These are phyloP conservation scores for Podaxis rugospora DNA, from an alignment of 768 basidiomycete genomes.

Conservation along the genomic window DNA sequence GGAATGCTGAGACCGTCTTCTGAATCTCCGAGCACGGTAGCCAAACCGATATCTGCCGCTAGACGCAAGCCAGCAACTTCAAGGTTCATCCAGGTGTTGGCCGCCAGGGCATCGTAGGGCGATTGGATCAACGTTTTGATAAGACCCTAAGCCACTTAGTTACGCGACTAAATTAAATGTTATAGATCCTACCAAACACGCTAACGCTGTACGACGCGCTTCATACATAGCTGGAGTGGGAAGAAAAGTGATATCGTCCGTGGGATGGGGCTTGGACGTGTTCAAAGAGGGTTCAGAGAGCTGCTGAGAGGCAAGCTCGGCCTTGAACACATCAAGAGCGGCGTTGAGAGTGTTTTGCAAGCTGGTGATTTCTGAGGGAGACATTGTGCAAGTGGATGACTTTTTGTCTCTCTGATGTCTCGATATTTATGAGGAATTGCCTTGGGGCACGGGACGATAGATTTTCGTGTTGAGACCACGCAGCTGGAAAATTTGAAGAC, in stretches of 20 bases:
- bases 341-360: conserved; percentile 34
- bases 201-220: conserved; percentile 29
- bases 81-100: conserved; percentile 29
- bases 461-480: neutral
- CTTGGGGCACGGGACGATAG: neutral
- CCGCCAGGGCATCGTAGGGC: conserved; percentile 31
- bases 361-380: conserved; percentile 32
- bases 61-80: conserved; percentile 30
- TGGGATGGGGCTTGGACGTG: conserved; percentile 30
- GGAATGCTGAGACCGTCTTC: conserved; percentile 29
- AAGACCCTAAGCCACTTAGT: conserved; percentile 21
- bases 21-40: conserved; percentile 27
- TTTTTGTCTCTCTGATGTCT: neutral
- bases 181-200: conserved; percentile 24
- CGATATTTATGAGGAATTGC: neutral
- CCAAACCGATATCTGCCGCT: conserved; percentile 29
- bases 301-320: conserved; percentile 29
- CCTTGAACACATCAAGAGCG: conserved; percentile 34
- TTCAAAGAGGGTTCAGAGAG: conserved; percentile 31
- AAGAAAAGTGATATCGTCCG: conserved; percentile 31
- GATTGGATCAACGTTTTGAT: conserved; percentile 31
- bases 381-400: conserved; percentile 17
- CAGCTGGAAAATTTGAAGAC: neutral
- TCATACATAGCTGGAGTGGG: conserved; percentile 33
- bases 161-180: neutral